A percentile compares a stretch with the other conserved stretches of the same genome.
phyloP scores from a whole-genome alignment of 2,329 filamentous ascomycete species.

The Paraphoma chrysanthemicola region DNA sequence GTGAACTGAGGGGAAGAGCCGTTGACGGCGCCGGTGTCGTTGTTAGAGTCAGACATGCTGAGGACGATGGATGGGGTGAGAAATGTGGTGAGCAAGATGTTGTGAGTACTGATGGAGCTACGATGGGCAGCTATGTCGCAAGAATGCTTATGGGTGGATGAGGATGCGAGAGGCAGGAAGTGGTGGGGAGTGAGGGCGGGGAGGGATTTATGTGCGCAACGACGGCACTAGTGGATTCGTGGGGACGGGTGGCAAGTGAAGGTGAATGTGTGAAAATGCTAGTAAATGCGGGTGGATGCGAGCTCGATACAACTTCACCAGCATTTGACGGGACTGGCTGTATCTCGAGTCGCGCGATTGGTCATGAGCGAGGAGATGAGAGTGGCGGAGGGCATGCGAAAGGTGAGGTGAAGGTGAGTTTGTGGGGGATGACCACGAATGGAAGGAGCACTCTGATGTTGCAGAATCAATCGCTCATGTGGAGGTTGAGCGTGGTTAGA shows the following conservation, averaged over 20 bases:
- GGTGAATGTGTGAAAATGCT: slow-evolving; percentile 15
- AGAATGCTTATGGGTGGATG: neutral
- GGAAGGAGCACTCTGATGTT: too few relatives aligned
- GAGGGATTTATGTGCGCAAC: neutral
- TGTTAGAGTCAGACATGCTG: slow-evolving; percentile 35
- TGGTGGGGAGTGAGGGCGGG: neutral
- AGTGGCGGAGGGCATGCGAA: too few relatives aligned
- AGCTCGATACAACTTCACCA: slow-evolving; percentile 9
- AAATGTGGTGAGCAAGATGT: neutral
- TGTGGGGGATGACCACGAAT: too few relatives aligned
- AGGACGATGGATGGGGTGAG: neutral
- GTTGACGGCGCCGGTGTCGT: slow-evolving; percentile 9
- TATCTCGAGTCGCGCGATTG: neutral
- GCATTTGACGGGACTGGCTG: neutral
- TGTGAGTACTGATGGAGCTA: neutral
- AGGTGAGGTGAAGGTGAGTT: too few relatives aligned
- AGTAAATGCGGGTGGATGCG: neutral
- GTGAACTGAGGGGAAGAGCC: slow-evolving; percentile 32
- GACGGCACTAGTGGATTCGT: slow-evolving; percentile 8
- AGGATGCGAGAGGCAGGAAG: slow-evolving; percentile 2
- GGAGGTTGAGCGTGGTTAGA: too few relatives aligned
- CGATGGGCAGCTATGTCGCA: neutral
- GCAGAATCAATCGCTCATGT: too few relatives aligned
- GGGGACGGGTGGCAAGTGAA: slow-evolving; percentile 10
- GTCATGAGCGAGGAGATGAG: neutral